Evolutionary conservation across 306 rosid species (phyloP).

Genomic region (Quercus bicolor): DNA sequence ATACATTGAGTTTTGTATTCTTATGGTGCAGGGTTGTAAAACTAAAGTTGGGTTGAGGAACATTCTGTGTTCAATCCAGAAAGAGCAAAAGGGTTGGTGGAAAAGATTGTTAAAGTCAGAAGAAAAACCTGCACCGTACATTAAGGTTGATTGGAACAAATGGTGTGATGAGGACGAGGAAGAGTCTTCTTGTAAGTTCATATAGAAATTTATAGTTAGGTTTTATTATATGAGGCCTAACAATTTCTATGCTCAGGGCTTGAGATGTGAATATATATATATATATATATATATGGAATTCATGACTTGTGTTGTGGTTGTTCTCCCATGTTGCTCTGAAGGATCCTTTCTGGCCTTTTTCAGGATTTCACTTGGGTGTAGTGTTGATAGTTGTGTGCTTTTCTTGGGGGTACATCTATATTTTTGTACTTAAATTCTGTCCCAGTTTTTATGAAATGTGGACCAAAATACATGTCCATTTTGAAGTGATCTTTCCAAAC

Average conservation of each 20-base stretch:
- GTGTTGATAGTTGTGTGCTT: too few relatives aligned
- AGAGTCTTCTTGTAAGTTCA: constrained; percentile 53
- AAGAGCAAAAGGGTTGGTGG: constrained; percentile 82
- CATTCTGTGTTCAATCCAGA: constrained; percentile 71
- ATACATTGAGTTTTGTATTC: constrained; percentile 4
- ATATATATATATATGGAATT: too few relatives aligned
- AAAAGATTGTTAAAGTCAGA: constrained; percentile 69
- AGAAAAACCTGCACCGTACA: constrained; percentile 80
- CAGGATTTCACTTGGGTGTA: too few relatives aligned
- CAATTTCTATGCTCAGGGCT: background rate
- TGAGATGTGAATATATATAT: background rate
- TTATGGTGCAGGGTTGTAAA: constrained; percentile 51
- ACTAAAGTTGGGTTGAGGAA: constrained; percentile 69
- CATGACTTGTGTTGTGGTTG: background rate
- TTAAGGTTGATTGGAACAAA: constrained; percentile 83
- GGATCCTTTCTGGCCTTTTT: too few relatives aligned
- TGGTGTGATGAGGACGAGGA: constrained; percentile 89
- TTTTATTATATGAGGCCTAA: constrained; percentile 5
- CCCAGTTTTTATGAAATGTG: too few relatives aligned
- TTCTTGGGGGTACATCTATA: too few relatives aligned
- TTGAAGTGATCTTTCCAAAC: too few relatives aligned
- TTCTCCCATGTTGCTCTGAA: background rate
- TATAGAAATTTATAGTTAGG: background rate
- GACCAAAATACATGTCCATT: too few relatives aligned
- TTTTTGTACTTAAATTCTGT: too few relatives aligned